A percentile compares a stretch with the other conserved stretches of the same genome.
Conservation (phyloP, 768 basidiomycete genomes). For the Tylopilus balloui region DNA sequence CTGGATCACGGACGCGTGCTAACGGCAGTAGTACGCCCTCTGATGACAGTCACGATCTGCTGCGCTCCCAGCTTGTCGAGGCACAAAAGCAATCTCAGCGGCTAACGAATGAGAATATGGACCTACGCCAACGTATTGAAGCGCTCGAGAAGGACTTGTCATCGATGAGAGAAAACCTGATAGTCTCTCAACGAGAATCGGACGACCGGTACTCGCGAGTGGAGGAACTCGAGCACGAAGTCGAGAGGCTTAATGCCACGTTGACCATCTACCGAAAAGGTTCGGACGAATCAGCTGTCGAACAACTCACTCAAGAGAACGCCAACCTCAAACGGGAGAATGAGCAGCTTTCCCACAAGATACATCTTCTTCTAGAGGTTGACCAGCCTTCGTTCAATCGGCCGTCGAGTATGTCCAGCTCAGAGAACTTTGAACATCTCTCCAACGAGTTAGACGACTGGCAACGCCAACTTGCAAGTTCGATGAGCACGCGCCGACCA, state of each 20-base stretch:
- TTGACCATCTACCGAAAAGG: constrained; percentile 71
- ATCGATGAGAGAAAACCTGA: constrained; percentile 61
- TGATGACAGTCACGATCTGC: constrained; percentile 61
- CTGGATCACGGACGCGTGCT: constrained; percentile 45
- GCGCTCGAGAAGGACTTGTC: constrained; percentile 73
- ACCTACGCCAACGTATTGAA: constrained; percentile 68
- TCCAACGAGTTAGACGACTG: constrained; percentile 82
- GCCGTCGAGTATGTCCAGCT: constrained; percentile 73
- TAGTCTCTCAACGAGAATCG: constrained; percentile 71
- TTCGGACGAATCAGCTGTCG: constrained; percentile 70
- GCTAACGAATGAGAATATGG: constrained; percentile 69
- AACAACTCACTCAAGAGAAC: constrained; percentile 82
- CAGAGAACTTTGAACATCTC: constrained; percentile 79
- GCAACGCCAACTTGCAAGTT: constrained; percentile 79
- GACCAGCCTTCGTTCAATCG: constrained; percentile 73
- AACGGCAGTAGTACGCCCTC: constrained; percentile 81
- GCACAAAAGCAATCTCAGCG: constrained; percentile 73
- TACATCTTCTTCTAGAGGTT: constrained; percentile 81
- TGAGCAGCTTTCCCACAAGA: constrained; percentile 87
- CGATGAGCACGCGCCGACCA: constrained; percentile 68
- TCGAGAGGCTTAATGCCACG: constrained; percentile 70
- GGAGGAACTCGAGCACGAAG: constrained; percentile 76
- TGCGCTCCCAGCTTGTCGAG: constrained; percentile 71
- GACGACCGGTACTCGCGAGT: constrained; percentile 72
- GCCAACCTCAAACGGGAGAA: constrained; percentile 76